phyloP scores from a whole-genome alignment of 2,329 filamentous ascomycete genomes.

The Camptophora hylomeconis region DNA sequence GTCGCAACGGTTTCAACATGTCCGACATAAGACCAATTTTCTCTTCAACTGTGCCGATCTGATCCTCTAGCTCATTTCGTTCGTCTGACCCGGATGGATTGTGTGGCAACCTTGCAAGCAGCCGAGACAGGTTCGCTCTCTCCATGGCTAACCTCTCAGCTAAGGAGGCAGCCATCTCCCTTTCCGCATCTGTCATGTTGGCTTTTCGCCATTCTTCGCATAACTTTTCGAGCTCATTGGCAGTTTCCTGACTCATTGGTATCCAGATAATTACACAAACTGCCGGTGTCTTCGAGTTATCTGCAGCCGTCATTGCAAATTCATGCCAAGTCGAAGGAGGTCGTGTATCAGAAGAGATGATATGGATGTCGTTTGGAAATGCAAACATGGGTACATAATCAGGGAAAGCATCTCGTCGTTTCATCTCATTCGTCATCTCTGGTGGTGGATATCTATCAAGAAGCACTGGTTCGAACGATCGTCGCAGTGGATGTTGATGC shows the following conservation, averaged over 20 bases:
- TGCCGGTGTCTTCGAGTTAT: constrained; percentile 83
- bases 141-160: constrained; percentile 79
- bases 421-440: constrained; percentile 64
- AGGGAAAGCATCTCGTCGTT: constrained; percentile 73
- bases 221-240: constrained; percentile 57
- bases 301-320: constrained; percentile 91
- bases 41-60: constrained; percentile 92
- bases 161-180: constrained; percentile 82
- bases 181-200: constrained; percentile 97
- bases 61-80: constrained; percentile 75
- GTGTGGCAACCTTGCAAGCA: constrained; percentile 70
- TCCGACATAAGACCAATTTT: constrained; percentile 97
- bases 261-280: constrained; percentile 90
- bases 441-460: constrained; percentile 87
- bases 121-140: constrained; percentile 75
- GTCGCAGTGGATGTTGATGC: constrained; percentile 88
- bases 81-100: constrained; percentile 68
- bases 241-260: constrained; percentile 66
- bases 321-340: constrained; percentile 97
- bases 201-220: constrained; percentile 80
- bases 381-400: constrained; percentile 99
- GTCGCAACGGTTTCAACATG: constrained; percentile 78
- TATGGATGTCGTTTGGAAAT: constrained; percentile 94
- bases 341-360: constrained; percentile 86
- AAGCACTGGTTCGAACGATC: constrained; percentile 89